Evolutionary conservation across 2,329 filamentous ascomycete genomes (phyloP).

Genomic region (Dactylonectria macrodidyma): DNA sequence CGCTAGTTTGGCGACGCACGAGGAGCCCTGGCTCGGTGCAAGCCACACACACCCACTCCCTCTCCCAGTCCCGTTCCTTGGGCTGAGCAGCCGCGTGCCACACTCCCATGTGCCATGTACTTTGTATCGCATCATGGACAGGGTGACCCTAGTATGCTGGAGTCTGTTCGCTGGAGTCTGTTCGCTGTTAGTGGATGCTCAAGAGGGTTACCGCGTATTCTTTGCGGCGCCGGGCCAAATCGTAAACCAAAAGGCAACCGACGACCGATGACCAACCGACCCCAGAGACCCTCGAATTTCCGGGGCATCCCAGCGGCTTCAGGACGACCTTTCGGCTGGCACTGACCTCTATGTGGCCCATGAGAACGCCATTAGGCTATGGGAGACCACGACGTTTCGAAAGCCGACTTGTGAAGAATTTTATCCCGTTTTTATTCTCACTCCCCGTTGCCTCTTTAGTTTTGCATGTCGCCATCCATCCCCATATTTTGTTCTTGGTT

Average conservation of each 20-base stretch:
- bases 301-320: conserved; percentile 30
- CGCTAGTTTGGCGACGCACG: conserved; percentile 48
- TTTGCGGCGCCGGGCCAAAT: not conserved
- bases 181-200: too few species aligned
- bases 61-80: conserved; percentile 36
- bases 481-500: conserved; percentile 10
- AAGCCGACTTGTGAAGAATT: conserved; percentile 29
- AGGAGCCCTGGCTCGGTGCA: conserved; percentile 49
- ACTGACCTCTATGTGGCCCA: conserved; percentile 34
- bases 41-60: conserved; percentile 42
- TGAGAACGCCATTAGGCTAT: conserved; percentile 24
- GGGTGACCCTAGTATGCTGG: conserved; percentile 7
- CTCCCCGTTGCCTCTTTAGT: conserved; percentile 16
- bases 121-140: conserved; percentile 19
- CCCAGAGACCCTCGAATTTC: conserved; percentile 19
- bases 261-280: not conserved
- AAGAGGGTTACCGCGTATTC: too few species aligned
- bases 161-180: conserved; percentile 5
- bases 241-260: conserved; percentile 4
- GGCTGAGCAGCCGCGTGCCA: conserved; percentile 36
- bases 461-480: conserved; percentile 11
- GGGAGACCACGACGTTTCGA: conserved; percentile 31
- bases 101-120: not conserved
- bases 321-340: conserved; percentile 29
- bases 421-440: conserved; percentile 18